Evolutionary conservation across 495 filamentous ascomycete species (phyloP).

Genomic region (Zalerion maritima): DNA sequence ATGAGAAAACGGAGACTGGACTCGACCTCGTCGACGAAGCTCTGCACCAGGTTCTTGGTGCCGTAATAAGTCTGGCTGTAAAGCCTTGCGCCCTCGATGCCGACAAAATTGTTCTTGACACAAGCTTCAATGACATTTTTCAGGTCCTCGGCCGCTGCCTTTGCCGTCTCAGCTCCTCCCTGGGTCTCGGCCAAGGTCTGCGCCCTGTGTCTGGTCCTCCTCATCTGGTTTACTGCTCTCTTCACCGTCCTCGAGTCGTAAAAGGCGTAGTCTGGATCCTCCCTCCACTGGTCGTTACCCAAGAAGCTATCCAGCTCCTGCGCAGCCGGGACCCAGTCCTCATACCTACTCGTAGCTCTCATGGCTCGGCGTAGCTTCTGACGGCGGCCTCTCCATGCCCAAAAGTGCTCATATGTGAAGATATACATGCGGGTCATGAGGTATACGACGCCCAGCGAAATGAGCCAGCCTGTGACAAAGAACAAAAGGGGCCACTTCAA

Average conservation of each 20-base stretch:
- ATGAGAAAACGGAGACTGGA: slow-evolving; percentile 51
- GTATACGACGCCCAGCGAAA: slow-evolving; percentile 54
- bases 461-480: slow-evolving; percentile 65
- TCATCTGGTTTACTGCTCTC: slow-evolving; percentile 61
- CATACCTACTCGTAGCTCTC: slow-evolving; percentile 54
- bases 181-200: slow-evolving; percentile 20
- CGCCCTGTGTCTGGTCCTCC: slow-evolving; percentile 37
- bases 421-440: slow-evolving; percentile 77
- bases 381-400: slow-evolving; percentile 60
- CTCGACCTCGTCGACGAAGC: slow-evolving; percentile 70
- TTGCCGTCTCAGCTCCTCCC: slow-evolving; percentile 18
- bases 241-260: slow-evolving; percentile 76
- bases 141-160: slow-evolving; percentile 54
- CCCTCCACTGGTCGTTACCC: slow-evolving; percentile 76
- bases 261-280: slow-evolving; percentile 80
- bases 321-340: slow-evolving; percentile 68
- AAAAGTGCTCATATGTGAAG: slow-evolving; percentile 65
- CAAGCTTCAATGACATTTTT: slow-evolving; percentile 68
- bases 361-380: slow-evolving; percentile 54
- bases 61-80: slow-evolving; percentile 96
- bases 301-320: slow-evolving; percentile 67
- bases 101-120: slow-evolving; percentile 93
- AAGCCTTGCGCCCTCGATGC: slow-evolving; percentile 82
- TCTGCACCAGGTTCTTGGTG: slow-evolving; percentile 83
- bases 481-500: slow-evolving; percentile 85